Conservation (phyloP, 106 monocot species). For the Xerophyta viscosa region DNA sequence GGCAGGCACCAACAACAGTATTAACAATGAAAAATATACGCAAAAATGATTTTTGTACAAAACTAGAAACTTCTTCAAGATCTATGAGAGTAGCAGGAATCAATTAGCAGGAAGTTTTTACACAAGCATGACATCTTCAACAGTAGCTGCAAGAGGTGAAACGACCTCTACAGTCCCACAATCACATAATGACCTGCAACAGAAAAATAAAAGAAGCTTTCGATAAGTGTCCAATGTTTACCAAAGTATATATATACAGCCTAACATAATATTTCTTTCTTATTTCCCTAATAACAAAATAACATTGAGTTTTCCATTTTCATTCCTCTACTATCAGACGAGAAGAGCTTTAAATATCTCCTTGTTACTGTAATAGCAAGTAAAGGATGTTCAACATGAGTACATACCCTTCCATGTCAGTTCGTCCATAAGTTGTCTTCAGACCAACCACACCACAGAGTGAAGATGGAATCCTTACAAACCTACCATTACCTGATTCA, state of each 20-base stretch:
- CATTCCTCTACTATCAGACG: too few relatives aligned
- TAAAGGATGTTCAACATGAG: neutral
- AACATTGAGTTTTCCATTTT: too few relatives aligned
- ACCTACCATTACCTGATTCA: constrained; percentile 29
- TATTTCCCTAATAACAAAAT: too few relatives aligned
- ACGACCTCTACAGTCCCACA: constrained; percentile 91
- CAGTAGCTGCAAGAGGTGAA: constrained; percentile 85
- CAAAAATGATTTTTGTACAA: too few relatives aligned
- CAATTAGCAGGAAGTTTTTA: constrained; percentile 29
- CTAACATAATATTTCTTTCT: too few relatives aligned
- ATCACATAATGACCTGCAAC: constrained; percentile 61
- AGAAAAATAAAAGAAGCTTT: constrained; percentile 2
- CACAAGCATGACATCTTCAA: constrained; percentile 93
- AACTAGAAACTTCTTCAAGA: too few relatives aligned
- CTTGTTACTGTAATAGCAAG: too few relatives aligned
- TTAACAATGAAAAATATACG: too few relatives aligned
- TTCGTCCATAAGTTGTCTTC: constrained; percentile 82
- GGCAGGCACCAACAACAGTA: too few relatives aligned
- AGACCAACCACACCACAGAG: constrained; percentile 95
- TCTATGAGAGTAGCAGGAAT: neutral
- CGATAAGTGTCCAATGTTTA: too few relatives aligned
- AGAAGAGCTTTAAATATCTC: too few relatives aligned
- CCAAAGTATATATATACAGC: too few relatives aligned
- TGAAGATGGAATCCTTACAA: constrained; percentile 94
- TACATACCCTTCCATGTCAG: constrained; percentile 77